phyloP scores from a whole-genome alignment of 768 basidiomycete species.

The Leccinum longicurvipes region DNA sequence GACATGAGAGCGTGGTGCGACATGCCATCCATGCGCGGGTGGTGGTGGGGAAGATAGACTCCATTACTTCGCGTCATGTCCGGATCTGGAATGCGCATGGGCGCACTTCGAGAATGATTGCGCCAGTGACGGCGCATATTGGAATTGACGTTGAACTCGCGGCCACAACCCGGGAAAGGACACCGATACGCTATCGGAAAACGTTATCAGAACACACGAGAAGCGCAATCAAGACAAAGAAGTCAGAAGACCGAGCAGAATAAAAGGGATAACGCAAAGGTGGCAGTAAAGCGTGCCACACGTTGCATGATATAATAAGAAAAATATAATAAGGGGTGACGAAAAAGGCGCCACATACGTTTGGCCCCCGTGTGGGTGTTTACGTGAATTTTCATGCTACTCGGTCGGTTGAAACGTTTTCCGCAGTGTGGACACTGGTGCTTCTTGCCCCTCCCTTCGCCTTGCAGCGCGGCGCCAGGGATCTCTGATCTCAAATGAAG shows the following conservation, averaged over 20 bases:
- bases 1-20: slow-evolving; percentile 25
- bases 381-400: slow-evolving; percentile 41
- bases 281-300: slow-evolving; percentile 18
- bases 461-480: slow-evolving; percentile 25
- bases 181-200: slow-evolving; percentile 60
- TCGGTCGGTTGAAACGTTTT: slow-evolving; percentile 42
- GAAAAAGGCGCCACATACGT: slow-evolving; percentile 27
- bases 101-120: slow-evolving; percentile 47
- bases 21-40: slow-evolving; percentile 5
- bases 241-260: not conserved
- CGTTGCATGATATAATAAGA: slow-evolving; percentile 19
- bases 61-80: slow-evolving; percentile 8
- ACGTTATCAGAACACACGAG: slow-evolving; percentile 12
- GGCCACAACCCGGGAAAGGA: slow-evolving; percentile 68
- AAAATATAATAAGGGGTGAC: not conserved
- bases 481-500: slow-evolving; percentile 30
- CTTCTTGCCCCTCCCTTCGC: slow-evolving; percentile 34
- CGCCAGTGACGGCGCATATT: slow-evolving; percentile 82
- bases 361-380: slow-evolving; percentile 41
- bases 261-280: slow-evolving; percentile 9
- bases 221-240: not conserved
- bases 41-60: slow-evolving; percentile 12
- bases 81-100: slow-evolving; percentile 22
- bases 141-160: slow-evolving; percentile 80
- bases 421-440: slow-evolving; percentile 38